Percentiles rank a stretch among this genome's conserved stretches.
These are phyloP conservation scores for Rugosomyces carneus DNA, from an alignment of 1,284 basidiomycete species.

Conservation along the genomic window DNA sequence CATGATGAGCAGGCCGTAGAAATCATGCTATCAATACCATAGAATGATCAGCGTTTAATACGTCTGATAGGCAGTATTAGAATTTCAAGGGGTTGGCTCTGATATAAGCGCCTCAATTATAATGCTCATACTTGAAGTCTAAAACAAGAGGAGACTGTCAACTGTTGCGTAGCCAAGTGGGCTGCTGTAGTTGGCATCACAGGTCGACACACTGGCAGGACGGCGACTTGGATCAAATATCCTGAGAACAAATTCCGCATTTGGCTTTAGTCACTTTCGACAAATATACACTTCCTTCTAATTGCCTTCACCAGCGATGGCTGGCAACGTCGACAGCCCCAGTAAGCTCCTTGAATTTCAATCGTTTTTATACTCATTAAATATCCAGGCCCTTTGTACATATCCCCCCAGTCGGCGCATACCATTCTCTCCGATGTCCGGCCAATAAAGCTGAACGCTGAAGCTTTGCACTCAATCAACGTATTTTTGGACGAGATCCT, in stretches of 20 bases:
- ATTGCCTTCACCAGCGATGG: slow-evolving; percentile 29
- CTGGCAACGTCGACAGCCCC: slow-evolving; percentile 27
- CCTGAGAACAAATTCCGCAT: slow-evolving; percentile 8
- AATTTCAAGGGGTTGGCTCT: no score
- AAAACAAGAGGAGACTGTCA: no score
- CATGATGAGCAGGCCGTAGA: slow-evolving; percentile 26
- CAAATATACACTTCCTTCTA: slow-evolving; percentile 14
- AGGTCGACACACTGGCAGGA: background rate
- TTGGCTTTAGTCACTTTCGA: slow-evolving; percentile 5
- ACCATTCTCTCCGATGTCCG: slow-evolving; percentile 86
- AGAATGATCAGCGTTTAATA: slow-evolving; percentile 12
- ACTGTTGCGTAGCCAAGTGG: background rate
- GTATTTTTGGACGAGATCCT: slow-evolving; percentile 86
- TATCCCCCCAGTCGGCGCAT: slow-evolving; percentile 78
- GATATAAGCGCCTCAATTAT: no score
- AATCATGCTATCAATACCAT: slow-evolving; percentile 21
- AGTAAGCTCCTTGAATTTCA: slow-evolving; percentile 24
- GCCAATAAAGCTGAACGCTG: slow-evolving; percentile 74
- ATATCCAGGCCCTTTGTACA: slow-evolving; percentile 55
- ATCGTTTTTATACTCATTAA: background rate
- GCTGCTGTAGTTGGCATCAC: background rate
- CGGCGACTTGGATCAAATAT: background rate
- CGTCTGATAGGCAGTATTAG: slow-evolving; percentile 2
- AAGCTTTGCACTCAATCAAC: slow-evolving; percentile 76
- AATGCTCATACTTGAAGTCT: no score